These are phyloP conservation scores for Styphnolobium japonicum DNA, from an alignment of 306 rosid genomes.

Conservation along the genomic window DNA sequence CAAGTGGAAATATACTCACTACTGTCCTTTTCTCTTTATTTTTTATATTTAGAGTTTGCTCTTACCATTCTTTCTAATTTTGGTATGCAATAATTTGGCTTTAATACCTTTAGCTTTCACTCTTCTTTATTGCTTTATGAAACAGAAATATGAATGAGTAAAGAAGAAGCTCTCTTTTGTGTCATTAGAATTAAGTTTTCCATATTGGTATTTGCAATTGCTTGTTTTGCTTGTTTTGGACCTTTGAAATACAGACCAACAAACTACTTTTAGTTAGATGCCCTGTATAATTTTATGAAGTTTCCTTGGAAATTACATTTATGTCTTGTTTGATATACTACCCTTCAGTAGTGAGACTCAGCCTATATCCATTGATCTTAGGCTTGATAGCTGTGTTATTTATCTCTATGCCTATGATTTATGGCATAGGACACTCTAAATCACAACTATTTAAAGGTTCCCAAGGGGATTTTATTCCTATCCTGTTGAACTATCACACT, in stretches of 20 bases:
- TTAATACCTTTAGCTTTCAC: neutral
- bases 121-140: neutral
- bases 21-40: neutral
- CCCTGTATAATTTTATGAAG: neutral
- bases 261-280: neutral
- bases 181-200: neutral
- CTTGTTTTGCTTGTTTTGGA: neutral
- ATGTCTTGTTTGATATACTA: neutral
- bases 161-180: conserved; percentile 1
- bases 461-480: neutral
- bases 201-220: neutral
- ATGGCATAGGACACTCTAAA: conserved; percentile 1
- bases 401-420: conserved; percentile 11
- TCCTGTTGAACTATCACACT: neutral
- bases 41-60: neutral
- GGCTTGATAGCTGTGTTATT: neutral
- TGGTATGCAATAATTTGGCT: neutral
- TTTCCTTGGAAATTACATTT: neutral
- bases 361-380: neutral
- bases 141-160: neutral
- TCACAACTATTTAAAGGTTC: neutral
- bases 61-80: neutral
- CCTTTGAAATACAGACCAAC: neutral
- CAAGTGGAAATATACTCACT: neutral
- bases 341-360: neutral